Base-by-base conservation (phyloP, 257 asterid genomes). In the Mentha longifolia region DNA sequence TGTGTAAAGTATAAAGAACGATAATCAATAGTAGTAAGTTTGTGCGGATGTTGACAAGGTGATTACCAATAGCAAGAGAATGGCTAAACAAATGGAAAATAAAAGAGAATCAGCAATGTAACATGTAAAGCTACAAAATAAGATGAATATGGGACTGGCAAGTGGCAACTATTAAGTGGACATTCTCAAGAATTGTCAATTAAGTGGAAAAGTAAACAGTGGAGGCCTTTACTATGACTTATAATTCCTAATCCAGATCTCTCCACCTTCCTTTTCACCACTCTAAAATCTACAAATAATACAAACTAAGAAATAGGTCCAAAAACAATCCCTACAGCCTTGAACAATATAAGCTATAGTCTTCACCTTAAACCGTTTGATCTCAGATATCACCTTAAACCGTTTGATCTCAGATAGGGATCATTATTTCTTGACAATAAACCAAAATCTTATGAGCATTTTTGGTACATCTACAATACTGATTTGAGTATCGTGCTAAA, bases 1-100 rank as follows among this genome's bases (percentile, higher is more conserved):
- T 93, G 90, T 47, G 67, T 25, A 33, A 72, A 9, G 67, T 22
- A 22, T 22, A 50, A 65, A 73, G 59, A 74, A 22, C 60, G 13
- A 28, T 28, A 28, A 64, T 74, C 52, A 70, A 63, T 51, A 52
- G 70, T 69, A 55, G 74, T 39, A 57, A 37, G 67, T 42, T 72
- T 67, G 37, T 20, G 46, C 5, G 1, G 25, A 75, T 66, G 31
- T n/a, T 41, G 64, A 16, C 56, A 70, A 75, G n/a, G 35, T 55
- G 45, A 70, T 16, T 35, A 72, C 33, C 28, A 6, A 52, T 61
- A 17, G 52, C 59, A 69, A 64, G 61, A 52, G 49, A 62, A 28
- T 13, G 17, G 47, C 13, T n/a, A 14, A 55, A 58, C 41, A 0
- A 56, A 71, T 28, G 58, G 49, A 6, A 54, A 33, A 28, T 39